Base-by-base conservation (phyloP, 2,329 filamentous ascomycete genomes). In the Scolecobasidium constrictum region DNA sequence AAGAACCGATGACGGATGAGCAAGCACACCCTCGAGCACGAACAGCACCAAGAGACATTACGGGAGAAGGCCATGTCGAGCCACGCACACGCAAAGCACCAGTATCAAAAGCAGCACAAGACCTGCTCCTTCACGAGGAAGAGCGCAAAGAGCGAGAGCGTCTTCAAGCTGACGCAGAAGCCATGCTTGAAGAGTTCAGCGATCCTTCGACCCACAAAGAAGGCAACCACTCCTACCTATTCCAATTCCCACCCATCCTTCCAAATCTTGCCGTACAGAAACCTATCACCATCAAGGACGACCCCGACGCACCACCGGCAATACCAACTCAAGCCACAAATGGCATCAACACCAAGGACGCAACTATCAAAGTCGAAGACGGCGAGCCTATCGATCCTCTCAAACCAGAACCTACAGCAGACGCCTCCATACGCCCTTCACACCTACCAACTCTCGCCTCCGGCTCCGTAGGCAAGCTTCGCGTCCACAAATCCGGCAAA, bases 191-290 rank as follows among this genome's bases (percentile, higher is more conserved):
- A 31, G 55, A 63, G 12, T 68, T 72, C 44, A 58, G 69, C 33
- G 35, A 21, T 44, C 47, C 9, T 31, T 46, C 35, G 17, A 38
- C 45, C n/a, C 43, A 50, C 41, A 49, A 56, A 22, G 46, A 42
- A 15, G 52, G 51, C 20, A 54, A 31, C 42, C 69, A 72, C 45
- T 65, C 77, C 42, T 80, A 80, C 54, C 64, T 80, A 40, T 74
- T 81, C 56, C 77, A 81, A 56, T 72, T 81, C 51, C 77, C 77
- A 11, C 75, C 77, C 1, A 66, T 77, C 45, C 71, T 78, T 3
- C 77, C 77, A 4, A 71, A 72, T 46, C 66, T 81, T 18, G 50
- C 63, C 26, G 53, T 7, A 60, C 67, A 1, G 17, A 16, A 15
- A 2, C 38, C 43, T 1, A 39, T 39, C 15, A 53, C 52, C 12